Conservation (phyloP, 768 basidiomycete genomes). For the Macrolepiota dolichaula region DNA sequence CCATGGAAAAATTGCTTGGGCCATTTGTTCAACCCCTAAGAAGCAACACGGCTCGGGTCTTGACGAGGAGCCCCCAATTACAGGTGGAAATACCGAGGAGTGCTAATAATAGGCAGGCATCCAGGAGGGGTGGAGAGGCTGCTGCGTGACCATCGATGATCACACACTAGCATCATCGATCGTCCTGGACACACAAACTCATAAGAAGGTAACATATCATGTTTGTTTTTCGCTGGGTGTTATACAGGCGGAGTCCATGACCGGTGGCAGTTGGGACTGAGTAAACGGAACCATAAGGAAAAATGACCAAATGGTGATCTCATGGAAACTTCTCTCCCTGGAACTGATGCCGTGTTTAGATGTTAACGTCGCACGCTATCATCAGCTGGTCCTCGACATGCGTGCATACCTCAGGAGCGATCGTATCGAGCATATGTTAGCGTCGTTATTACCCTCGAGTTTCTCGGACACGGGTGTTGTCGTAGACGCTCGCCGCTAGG, state of each 20-base stretch:
- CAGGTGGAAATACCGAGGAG: not conserved
- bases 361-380: not conserved
- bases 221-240: too few relatives aligned
- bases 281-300: not conserved
- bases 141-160: too few relatives aligned
- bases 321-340: not conserved
- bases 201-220: too few relatives aligned
- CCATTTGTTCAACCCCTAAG: not conserved
- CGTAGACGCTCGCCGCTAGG: too few relatives aligned
- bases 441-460: not conserved
- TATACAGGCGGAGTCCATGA: not conserved
- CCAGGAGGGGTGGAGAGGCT: not conserved
- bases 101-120: not conserved
- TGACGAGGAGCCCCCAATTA: not conserved
- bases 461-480: too few relatives aligned
- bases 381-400: not conserved
- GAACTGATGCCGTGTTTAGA: not conserved
- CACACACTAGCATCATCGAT: too few relatives aligned
- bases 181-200: too few relatives aligned
- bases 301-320: not conserved
- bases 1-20: not conserved
- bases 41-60: conserved; percentile 12
- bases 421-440: not conserved
- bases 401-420: not conserved
- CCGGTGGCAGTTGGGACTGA: not conserved